A percentile compares a stretch with the other conserved stretches of the same genome.
These are phyloP conservation scores for Mycena sanguinolenta DNA, from an alignment of 768 basidiomycete species.

Conservation along the genomic window DNA sequence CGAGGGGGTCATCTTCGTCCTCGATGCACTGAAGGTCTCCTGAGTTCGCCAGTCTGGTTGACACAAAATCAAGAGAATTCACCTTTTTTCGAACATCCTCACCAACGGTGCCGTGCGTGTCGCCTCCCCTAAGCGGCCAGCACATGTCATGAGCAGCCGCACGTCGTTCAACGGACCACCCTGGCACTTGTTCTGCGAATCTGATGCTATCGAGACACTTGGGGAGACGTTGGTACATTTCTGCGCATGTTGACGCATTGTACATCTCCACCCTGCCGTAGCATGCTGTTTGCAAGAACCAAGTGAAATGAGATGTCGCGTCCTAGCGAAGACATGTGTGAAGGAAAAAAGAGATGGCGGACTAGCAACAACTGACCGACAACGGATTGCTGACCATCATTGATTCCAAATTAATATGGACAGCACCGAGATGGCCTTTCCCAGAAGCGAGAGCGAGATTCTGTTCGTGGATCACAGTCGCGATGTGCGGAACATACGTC, in stretches of 20 bases:
- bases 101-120: constrained; percentile 35
- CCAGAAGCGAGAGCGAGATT: constrained; percentile 44
- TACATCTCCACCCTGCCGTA: constrained; percentile 41
- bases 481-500: constrained; percentile 52
- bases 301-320: constrained; percentile 40
- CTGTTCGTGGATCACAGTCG: constrained; percentile 50
- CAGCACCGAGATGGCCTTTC: constrained; percentile 35
- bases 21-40: constrained; percentile 6
- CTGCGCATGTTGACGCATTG: constrained; percentile 46
- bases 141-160: constrained; percentile 29
- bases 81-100: constrained; percentile 40
- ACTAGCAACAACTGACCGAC: constrained; percentile 28
- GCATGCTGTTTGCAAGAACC: constrained; percentile 48
- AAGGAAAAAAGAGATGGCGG: no score
- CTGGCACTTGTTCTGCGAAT: constrained; percentile 33
- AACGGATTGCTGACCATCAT: constrained; percentile 50
- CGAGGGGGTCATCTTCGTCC: constrained; percentile 13
- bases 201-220: constrained; percentile 43
- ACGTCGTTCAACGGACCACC: constrained; percentile 20
- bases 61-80: constrained; percentile 25
- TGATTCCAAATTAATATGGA: constrained; percentile 49
- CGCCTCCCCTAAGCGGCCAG: constrained; percentile 7
- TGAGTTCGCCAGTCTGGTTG: not conserved
- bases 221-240: constrained; percentile 41
- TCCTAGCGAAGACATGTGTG: constrained; percentile 8